A percentile compares a stretch with the other conserved stretches of the same genome.
phyloP scores from a whole-genome alignment of 371 early-diverging fungal genomes.

The Actinomortierella ambigua region DNA sequence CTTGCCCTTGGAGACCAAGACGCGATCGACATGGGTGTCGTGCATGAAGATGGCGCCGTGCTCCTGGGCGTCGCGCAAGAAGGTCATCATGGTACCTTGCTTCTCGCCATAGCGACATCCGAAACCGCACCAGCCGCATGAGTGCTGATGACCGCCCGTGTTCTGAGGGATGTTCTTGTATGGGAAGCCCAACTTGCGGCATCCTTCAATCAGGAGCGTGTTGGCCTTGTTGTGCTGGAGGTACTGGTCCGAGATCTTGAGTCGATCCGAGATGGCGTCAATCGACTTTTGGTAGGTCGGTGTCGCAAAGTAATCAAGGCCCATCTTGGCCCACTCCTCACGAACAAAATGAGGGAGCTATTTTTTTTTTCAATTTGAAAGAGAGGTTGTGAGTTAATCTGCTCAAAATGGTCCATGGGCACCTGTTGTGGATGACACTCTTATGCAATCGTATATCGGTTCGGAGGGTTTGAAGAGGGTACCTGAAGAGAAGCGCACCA shows the following conservation, averaged over 20 bases:
- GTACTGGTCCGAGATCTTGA: constrained; percentile 57
- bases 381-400: background rate
- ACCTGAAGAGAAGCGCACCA: constrained; percentile 77
- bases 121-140: constrained; percentile 70
- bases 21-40: constrained; percentile 57
- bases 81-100: constrained; percentile 69
- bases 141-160: constrained; percentile 60
- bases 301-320: constrained; percentile 62
- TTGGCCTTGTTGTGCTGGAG: constrained; percentile 70
- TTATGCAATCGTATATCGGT: no score
- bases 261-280: constrained; percentile 60
- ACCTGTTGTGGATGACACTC: no score
- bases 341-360: constrained; percentile 66
- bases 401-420: background rate
- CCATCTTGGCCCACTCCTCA: constrained; percentile 74
- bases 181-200: constrained; percentile 69
- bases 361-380: background rate
- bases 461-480: constrained; percentile 5
- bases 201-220: constrained; percentile 63
- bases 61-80: constrained; percentile 68
- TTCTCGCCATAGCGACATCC: constrained; percentile 79
- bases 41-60: constrained; percentile 68
- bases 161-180: constrained; percentile 70
- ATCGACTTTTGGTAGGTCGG: constrained; percentile 54
- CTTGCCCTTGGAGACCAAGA: constrained; percentile 56